Evolutionary conservation across 1,139 yeast genomes (phyloP), one percentile per base, ranked within the genome.

Genomic region (Debaryomyces psychrophilus): DNA sequence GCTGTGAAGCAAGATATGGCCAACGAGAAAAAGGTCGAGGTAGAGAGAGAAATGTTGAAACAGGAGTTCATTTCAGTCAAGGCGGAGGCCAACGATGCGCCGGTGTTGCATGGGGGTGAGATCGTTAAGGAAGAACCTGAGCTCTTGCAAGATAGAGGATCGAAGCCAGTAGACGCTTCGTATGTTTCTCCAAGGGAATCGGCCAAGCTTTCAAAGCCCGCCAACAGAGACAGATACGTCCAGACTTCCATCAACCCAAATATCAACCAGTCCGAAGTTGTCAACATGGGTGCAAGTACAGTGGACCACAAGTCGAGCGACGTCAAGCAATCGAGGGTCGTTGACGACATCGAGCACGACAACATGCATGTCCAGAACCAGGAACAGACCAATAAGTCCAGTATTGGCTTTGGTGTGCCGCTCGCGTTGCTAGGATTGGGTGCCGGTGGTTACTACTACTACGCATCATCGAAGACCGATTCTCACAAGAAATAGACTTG

Each of bases 1-100:
- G 83, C 83, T 1, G 75, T 79, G 34, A 66, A 72, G 50, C 79
- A 72, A 49, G 79, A 75, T 53, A 69, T 73, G 54, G 80, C 79
- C 31, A 70, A 68, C 17, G 73, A 69, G 44, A 69, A 67, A 53
- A 71, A 65, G 46, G 69, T 69, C 42, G 56, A 62, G 43, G 75
- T 77, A 14, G 82, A 76, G 49, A 66, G 70, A 15, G 78, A 75
- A 50, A 52, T 73, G 61, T 60, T 70, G 46, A 55, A 62, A 45
- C 62, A 68, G 52, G 79, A 75, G 50, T 58, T 61, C 43, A 59
- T 67, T 44, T 70, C 76, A n/a, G 56, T 71, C 37, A 74, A 74
- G 55, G 78, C 73, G 15, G 79, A 75, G 56, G 79, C 77, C 43
- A 73, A 72, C 49, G 58, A 61, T 37, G 75, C 79, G 12, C 49